A percentile compares a stretch with the other conserved stretches of the same genome.
Evolutionary conservation across 495 filamentous ascomycete species (phyloP).

Genomic region (Bryoglossum gracile): DNA sequence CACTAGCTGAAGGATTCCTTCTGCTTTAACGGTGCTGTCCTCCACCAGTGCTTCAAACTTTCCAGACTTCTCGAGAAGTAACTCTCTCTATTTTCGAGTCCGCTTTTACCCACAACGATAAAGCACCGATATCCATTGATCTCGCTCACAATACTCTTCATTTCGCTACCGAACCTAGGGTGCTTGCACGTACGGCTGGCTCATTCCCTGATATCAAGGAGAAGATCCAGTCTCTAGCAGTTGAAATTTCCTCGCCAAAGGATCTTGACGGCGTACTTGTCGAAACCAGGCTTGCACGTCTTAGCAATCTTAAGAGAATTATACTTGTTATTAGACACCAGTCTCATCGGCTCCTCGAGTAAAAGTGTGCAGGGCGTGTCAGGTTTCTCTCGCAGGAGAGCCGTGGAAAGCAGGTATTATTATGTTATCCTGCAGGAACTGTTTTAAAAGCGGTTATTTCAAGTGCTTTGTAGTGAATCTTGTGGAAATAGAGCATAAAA

Average conservation of each 20-base stretch:
- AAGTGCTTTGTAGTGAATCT: too few relatives aligned
- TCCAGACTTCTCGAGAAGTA: slow-evolving; percentile 2
- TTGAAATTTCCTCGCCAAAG: slow-evolving; percentile 4
- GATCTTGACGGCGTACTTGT: background rate
- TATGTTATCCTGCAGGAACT: too few relatives aligned
- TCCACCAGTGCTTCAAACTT: background rate
- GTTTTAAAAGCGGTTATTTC: too few relatives aligned
- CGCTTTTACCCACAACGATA: background rate
- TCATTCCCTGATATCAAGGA: slow-evolving; percentile 3
- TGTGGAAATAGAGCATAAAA: too few relatives aligned
- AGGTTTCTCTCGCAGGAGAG: too few relatives aligned
- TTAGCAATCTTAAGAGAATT: slow-evolving; percentile 3
- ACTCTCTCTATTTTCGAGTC: background rate
- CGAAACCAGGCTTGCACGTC: background rate
- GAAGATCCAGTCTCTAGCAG: slow-evolving; percentile 9
- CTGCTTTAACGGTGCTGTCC: slow-evolving; percentile 1
- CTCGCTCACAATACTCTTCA: slow-evolving; percentile 7
- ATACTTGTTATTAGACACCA: background rate
- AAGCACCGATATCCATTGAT: slow-evolving; percentile 4
- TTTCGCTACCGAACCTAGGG: slow-evolving; percentile 1
- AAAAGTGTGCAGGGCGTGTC: slow-evolving; percentile 1
- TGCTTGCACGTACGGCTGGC: background rate
- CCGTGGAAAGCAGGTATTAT: too few relatives aligned
- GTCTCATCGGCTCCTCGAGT: background rate
- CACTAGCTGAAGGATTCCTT: slow-evolving; percentile 2